These are phyloP conservation scores for Corrigiola litoralis DNA, from an alignment of 179 eudicot species.

Conservation along the genomic window DNA sequence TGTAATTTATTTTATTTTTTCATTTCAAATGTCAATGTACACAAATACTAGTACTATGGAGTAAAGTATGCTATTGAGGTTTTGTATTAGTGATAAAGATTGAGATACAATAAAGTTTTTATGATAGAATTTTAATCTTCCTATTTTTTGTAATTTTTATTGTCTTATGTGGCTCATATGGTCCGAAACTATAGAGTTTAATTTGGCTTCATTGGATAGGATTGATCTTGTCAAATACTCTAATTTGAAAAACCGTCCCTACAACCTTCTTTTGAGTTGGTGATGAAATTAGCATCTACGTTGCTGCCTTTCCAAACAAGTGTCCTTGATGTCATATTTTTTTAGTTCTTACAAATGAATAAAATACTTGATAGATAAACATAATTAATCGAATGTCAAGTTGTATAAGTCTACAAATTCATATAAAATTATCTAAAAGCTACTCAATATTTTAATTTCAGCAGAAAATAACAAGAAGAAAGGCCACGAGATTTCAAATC, in stretches of 20 bases:
- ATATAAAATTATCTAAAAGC: background rate
- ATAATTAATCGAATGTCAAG: background rate
- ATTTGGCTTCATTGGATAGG: background rate
- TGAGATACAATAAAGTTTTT: no score
- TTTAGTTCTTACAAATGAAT: no score
- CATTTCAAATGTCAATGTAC: no score
- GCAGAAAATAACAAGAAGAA: constrained; percentile 18
- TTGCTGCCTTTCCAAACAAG: background rate
- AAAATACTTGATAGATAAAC: no score
- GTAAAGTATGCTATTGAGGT: no score
- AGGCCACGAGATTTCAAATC: constrained; percentile 2
- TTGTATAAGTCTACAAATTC: constrained; percentile 3
- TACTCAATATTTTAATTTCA: constrained; percentile 6
- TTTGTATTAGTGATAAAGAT: no score
- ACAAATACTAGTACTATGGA: no score
- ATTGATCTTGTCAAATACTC: background rate
- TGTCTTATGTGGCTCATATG: no score
- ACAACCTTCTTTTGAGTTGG: constrained; percentile 3
- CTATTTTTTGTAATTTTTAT: no score
- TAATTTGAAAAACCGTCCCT: background rate
- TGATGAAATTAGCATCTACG: background rate
- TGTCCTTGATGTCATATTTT: background rate
- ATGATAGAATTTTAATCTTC: no score
- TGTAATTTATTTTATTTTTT: no score
- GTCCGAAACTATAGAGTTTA: no score